phyloP scores from a whole-genome alignment of 495 filamentous ascomycete genomes.

The Physcia stellaris region DNA sequence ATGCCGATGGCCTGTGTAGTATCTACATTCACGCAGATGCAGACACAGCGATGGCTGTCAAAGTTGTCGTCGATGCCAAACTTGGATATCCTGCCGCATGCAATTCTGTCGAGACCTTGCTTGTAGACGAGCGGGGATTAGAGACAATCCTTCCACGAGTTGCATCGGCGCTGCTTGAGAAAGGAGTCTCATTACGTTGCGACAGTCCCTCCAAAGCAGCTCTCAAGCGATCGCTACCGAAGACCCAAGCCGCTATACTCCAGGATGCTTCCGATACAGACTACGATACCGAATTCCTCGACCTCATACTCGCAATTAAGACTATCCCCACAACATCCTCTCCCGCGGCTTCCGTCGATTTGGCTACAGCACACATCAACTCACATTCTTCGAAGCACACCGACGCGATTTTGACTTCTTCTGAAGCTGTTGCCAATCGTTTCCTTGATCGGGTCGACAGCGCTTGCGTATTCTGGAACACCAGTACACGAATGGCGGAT shows the following conservation, averaged over 20 bases:
- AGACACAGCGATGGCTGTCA: conserved; percentile 53
- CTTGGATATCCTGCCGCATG: conserved; percentile 92
- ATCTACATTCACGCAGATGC: conserved; percentile 79
- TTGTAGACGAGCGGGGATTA: conserved; percentile 67
- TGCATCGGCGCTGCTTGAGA: conserved; percentile 53
- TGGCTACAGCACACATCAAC: conserved; percentile 83
- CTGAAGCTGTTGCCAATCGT: conserved; percentile 45
- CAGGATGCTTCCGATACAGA: conserved; percentile 54
- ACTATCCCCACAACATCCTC: conserved; percentile 38
- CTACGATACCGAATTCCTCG: conserved; percentile 81
- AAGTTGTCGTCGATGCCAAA: conserved; percentile 83
- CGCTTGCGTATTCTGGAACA: conserved; percentile 93
- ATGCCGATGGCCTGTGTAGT: conserved; percentile 88
- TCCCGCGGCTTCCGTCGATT: conserved; percentile 31
- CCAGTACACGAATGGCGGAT: conserved; percentile 85
- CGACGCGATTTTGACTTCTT: conserved; percentile 72
- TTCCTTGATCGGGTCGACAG: conserved; percentile 83
- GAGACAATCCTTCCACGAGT: conserved; percentile 53
- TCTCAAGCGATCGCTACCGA: conserved; percentile 28
- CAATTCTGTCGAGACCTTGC: conserved; percentile 79
- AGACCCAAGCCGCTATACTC: conserved; percentile 30
- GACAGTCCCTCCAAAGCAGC: conserved; percentile 52
- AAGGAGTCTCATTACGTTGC: conserved; percentile 76
- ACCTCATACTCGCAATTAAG: conserved; percentile 74
- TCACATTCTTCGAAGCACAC: conserved; percentile 87